Conservation (phyloP, 306 rosid species). For the Sophora flavescens region DNA sequence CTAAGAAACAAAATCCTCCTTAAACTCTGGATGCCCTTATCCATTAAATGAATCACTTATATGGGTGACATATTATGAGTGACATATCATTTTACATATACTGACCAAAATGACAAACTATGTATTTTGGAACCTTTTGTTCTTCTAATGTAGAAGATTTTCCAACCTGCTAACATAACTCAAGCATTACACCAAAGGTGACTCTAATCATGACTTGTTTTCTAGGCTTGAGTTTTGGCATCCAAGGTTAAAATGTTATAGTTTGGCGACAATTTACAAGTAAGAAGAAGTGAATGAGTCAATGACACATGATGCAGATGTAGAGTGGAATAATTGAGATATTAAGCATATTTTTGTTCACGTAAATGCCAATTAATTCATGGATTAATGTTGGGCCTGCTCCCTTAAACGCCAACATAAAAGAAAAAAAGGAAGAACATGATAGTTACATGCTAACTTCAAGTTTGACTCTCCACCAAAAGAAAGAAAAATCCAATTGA, state of each 20-base stretch:
- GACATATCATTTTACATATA: slow-evolving; percentile 28
- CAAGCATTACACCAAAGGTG: slow-evolving; percentile 20
- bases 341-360: slow-evolving; percentile 25
- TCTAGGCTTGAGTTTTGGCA: slow-evolving; percentile 34
- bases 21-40: slow-evolving; percentile 11
- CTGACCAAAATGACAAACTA: slow-evolving; percentile 32
- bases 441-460: slow-evolving; percentile 61
- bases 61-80: slow-evolving; percentile 23
- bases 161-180: not conserved
- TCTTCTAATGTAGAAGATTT: not conserved
- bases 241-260: slow-evolving; percentile 41
- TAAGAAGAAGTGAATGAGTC: slow-evolving; percentile 18
- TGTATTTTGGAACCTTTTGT: slow-evolving; percentile 15
- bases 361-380: slow-evolving; percentile 36
- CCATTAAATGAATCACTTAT: slow-evolving; percentile 1
- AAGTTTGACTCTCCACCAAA: slow-evolving; percentile 51
- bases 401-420: slow-evolving; percentile 48
- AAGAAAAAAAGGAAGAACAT: slow-evolving; percentile 44
- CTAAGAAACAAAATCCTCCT: slow-evolving; percentile 15
- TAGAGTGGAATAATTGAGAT: slow-evolving; percentile 3
- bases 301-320: slow-evolving; percentile 33
- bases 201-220: not conserved
- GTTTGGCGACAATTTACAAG: not conserved
- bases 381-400: slow-evolving; percentile 34
- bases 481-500: slow-evolving; percentile 40